Conservation (phyloP, 108 stramenopile genomes). For the Poteriospumella lacustris region DNA sequence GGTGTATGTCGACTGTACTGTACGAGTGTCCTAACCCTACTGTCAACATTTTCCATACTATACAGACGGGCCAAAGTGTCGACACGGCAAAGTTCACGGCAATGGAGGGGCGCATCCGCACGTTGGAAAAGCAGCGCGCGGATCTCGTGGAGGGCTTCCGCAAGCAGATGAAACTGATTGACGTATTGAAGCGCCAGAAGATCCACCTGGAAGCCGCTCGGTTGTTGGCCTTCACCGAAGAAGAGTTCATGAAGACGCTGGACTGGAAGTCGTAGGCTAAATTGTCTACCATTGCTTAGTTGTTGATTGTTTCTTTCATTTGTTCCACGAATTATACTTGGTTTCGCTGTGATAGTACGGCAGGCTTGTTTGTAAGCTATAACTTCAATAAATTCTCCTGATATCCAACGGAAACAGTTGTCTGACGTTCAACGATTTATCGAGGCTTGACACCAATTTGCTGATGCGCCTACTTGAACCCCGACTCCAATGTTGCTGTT, state of each 20-base stretch:
- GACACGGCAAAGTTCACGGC: background rate
- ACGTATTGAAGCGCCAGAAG: conserved; percentile 68
- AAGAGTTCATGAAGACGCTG: conserved; percentile 51
- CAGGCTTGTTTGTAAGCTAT: too few relatives aligned
- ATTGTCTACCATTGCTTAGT: too few relatives aligned
- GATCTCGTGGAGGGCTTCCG: conserved; percentile 64
- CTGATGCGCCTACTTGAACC: too few relatives aligned
- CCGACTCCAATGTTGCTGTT: too few relatives aligned
- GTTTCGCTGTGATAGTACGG: too few relatives aligned
- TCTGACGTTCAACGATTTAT: too few relatives aligned
- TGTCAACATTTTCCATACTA: background rate
- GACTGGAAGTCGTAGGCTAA: conserved; percentile 42
- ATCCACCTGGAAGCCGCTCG: conserved; percentile 65
- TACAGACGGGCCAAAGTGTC: background rate
- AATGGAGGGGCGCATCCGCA: background rate
- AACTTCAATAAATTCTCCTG: too few relatives aligned
- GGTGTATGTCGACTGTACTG: too few relatives aligned
- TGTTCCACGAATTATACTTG: too few relatives aligned
- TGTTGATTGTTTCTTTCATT: too few relatives aligned
- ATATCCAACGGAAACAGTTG: too few relatives aligned
- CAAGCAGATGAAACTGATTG: conserved; percentile 70
- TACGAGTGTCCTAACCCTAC: background rate
- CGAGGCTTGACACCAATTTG: too few relatives aligned
- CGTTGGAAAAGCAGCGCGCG: conserved; percentile 42
- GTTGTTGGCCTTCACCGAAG: conserved; percentile 60